These are phyloP conservation scores for Cruciata laevipes DNA, from an alignment of 257 asterid genomes.

Conservation along the genomic window DNA sequence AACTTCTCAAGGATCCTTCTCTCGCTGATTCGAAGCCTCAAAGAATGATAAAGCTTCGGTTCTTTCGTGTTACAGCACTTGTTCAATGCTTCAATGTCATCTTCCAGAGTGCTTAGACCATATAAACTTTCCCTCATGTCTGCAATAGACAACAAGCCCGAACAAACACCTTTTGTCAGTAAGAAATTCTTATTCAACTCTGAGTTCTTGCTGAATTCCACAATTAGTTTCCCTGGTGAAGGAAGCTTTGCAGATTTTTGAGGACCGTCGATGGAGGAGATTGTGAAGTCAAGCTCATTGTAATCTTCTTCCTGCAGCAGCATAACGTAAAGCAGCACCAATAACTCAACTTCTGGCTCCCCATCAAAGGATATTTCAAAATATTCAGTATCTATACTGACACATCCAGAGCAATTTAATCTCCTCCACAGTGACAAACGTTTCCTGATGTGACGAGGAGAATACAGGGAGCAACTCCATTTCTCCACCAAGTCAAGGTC, in stretches of 20 bases:
- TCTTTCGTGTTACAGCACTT: constrained; percentile 33
- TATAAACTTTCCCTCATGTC: constrained; percentile 68
- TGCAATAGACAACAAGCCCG: constrained; percentile 58
- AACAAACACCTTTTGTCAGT: constrained; percentile 42
- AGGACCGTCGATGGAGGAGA: constrained; percentile 21
- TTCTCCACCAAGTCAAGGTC: constrained; percentile 65
- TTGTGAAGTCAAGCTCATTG: constrained; percentile 37
- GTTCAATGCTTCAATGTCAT: constrained; percentile 39
- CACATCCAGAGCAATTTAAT: constrained; percentile 57
- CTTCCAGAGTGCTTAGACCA: constrained; percentile 47
- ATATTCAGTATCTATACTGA: constrained; percentile 61
- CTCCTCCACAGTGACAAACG: constrained; percentile 70
- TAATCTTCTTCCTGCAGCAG: constrained; percentile 51
- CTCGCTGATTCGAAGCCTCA: constrained; percentile 72
- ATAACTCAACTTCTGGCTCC: constrained; percentile 69
- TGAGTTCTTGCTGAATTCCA: constrained; percentile 21
- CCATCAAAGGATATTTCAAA: constrained; percentile 74
- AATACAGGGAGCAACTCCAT: constrained; percentile 69
- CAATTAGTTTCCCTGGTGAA: constrained; percentile 21
- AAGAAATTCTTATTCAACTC: constrained; percentile 38
- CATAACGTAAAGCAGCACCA: constrained; percentile 62
- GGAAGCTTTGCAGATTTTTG: constrained; percentile 15
- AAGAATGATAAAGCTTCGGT: constrained; percentile 48
- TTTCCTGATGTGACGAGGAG: constrained; percentile 57
- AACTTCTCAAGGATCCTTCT: constrained; percentile 72